phyloP scores from a whole-genome alignment of 164 flowering plant species.

The Echeveria elegans region DNA sequence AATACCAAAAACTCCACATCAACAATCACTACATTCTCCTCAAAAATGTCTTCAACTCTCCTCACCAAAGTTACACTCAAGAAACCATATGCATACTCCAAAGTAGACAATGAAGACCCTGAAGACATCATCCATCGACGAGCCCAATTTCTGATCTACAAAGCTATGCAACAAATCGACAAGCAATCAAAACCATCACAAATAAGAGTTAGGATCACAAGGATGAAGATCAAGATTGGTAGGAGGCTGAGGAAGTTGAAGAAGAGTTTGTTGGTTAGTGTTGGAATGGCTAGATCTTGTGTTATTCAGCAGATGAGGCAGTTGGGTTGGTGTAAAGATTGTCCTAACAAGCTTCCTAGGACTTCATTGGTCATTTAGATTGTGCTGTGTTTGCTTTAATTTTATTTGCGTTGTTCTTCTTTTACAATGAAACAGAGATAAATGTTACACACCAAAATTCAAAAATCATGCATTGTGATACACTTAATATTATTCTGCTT shows the following conservation, averaged over 20 bases:
- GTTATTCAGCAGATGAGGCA: not conserved
- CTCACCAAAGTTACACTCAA: not conserved
- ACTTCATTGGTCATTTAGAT: not conserved
- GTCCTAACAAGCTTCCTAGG: not conserved
- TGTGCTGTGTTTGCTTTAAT: no score
- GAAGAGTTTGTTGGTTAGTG: not conserved
- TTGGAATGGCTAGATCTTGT: not conserved
- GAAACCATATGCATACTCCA: not conserved
- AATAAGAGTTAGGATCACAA: not conserved
- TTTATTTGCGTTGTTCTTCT: no score
- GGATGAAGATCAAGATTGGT: not conserved
- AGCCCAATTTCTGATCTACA: constrained; percentile 4
- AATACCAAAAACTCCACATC: not conserved
- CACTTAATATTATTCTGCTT: no score
- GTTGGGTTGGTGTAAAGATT: not conserved
- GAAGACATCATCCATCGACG: not conserved
- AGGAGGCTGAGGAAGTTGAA: not conserved
- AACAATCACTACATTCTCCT: not conserved
- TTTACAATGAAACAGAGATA: not conserved
- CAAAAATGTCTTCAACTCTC: not conserved
- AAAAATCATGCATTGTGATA: not conserved
- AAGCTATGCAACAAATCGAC: not conserved
- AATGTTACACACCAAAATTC: not conserved
- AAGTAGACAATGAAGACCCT: not conserved
- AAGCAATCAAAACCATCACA: not conserved